These are phyloP conservation scores for Pistacia vera DNA, from an alignment of 345 rosid genomes.

Conservation along the genomic window DNA sequence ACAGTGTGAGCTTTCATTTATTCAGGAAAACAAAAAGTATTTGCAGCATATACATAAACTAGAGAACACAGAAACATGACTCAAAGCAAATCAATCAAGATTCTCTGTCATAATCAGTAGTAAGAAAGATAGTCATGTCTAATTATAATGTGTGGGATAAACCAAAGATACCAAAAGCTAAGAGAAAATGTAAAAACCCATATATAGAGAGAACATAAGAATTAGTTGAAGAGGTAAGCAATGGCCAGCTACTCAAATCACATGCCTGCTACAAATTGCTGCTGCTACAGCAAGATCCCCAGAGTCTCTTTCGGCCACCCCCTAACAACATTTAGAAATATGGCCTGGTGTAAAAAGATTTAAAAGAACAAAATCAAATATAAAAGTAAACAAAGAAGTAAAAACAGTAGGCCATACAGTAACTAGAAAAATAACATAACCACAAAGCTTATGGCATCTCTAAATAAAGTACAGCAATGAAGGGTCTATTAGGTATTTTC, in stretches of 20 bases:
- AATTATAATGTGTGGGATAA: neutral
- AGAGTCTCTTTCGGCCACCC: slow-evolving; percentile 78
- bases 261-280: slow-evolving; percentile 90
- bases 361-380: neutral
- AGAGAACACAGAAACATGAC: neutral
- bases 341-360: slow-evolving; percentile 42
- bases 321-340: slow-evolving; percentile 87
- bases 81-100: neutral
- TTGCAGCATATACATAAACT: neutral
- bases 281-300: slow-evolving; percentile 97
- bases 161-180: neutral
- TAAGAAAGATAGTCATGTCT: too few species aligned
- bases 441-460: neutral
- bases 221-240: neutral
- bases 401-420: too few species aligned
- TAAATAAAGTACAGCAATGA: neutral
- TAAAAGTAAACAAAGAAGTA: neutral
- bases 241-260: neutral
- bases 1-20: neutral
- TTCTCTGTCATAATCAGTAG: too few species aligned
- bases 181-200: neutral
- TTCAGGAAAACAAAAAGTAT: neutral
- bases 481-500: neutral
- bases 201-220: neutral
- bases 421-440: neutral